Conservation (phyloP, 2,329 filamentous ascomycete genomes). For the Pseudogymnoascus sp. region DNA sequence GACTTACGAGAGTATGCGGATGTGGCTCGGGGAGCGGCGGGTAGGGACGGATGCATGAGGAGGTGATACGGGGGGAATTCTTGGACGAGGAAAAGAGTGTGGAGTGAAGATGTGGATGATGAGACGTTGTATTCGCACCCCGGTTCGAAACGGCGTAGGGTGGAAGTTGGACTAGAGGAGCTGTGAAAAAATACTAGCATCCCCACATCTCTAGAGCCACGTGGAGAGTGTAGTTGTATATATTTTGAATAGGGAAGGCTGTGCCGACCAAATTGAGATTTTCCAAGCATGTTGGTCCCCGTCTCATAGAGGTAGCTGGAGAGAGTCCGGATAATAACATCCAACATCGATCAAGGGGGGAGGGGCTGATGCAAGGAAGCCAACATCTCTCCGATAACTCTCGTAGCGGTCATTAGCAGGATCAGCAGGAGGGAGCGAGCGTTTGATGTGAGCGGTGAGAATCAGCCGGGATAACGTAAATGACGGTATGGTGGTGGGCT, state of each 20-base stretch:
- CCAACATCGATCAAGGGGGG: neutral
- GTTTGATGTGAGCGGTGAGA: slow-evolving; percentile 9
- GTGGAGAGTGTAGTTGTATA: slow-evolving; percentile 3
- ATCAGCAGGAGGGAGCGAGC: slow-evolving; percentile 8
- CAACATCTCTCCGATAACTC: neutral
- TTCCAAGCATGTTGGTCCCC: neutral
- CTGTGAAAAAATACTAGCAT: neutral
- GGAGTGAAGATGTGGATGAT: neutral
- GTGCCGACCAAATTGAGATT: neutral
- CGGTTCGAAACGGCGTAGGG: neutral
- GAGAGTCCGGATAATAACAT: neutral
- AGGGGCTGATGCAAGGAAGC: neutral
- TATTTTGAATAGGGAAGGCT: neutral
- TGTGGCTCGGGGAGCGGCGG: slow-evolving; percentile 41
- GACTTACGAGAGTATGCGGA: slow-evolving; percentile 73
- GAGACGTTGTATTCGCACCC: neutral
- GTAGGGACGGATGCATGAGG: neutral
- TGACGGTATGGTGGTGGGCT: neutral
- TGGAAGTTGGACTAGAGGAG: neutral
- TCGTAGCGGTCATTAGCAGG: neutral
- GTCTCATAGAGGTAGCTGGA: neutral
- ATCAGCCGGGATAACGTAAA: neutral
- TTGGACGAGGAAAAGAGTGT: neutral
- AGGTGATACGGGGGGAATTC: neutral
- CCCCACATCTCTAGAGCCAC: neutral